These are phyloP conservation scores for Chaetomium tenue DNA, from an alignment of 495 filamentous ascomycete genomes.

Conservation along the genomic window DNA sequence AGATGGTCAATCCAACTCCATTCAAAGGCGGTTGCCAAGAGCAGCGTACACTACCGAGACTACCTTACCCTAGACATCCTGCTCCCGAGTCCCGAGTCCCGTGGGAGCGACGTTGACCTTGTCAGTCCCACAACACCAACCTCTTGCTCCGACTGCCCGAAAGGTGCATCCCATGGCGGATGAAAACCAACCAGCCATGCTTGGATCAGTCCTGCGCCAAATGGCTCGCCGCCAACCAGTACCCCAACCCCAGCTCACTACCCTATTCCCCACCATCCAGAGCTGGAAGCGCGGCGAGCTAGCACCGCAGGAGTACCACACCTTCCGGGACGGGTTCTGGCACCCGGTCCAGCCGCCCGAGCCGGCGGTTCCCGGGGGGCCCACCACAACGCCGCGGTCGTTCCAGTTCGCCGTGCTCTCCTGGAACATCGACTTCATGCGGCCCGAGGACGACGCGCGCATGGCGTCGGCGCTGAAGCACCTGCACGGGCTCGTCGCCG, in stretches of 20 bases:
- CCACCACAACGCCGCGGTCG: neutral
- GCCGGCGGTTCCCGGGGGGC: neutral
- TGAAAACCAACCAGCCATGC: neutral
- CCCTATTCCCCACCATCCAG: conserved; percentile 4
- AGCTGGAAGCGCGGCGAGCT: conserved; percentile 7
- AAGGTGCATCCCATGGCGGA: neutral
- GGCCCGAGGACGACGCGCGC: conserved; percentile 36
- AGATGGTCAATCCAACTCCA: too few species aligned
- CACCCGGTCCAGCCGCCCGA: neutral
- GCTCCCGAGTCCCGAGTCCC: too few species aligned
- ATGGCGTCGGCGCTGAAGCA: conserved; percentile 47
- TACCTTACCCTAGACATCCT: too few species aligned
- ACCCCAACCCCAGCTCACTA: neutral
- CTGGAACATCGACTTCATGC: conserved; percentile 57
- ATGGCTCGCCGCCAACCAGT: too few species aligned
- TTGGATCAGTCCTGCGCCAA: neutral
- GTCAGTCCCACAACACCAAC: too few species aligned
- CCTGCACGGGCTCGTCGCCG: conserved; percentile 34
- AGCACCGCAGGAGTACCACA: conserved; percentile 11
- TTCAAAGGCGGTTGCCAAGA: too few species aligned
- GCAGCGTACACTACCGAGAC: too few species aligned
- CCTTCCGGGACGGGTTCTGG: conserved; percentile 12
- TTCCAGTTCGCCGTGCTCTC: conserved; percentile 25
- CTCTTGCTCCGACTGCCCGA: neutral
- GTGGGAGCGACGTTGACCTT: too few species aligned